phyloP scores from a whole-genome alignment of 345 rosid genomes.

The Abelmoschus esculentus region DNA sequence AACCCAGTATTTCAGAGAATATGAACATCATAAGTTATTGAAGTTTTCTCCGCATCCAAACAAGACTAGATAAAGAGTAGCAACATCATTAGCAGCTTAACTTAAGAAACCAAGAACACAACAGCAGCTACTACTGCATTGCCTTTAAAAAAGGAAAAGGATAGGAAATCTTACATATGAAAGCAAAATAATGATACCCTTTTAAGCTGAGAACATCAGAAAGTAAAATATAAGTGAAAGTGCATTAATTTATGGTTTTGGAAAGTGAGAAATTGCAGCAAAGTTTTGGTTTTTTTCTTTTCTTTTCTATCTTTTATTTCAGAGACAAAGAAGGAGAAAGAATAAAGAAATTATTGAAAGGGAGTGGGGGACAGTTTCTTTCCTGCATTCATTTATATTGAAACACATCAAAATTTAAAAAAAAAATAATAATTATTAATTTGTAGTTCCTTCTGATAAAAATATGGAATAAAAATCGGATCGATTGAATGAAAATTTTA shows the following conservation, averaged over 20 bases:
- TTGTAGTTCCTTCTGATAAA: too few relatives aligned
- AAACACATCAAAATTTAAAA: too few relatives aligned
- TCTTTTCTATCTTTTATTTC: not conserved
- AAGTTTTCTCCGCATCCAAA: conserved; percentile 4
- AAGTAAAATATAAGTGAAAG: not conserved
- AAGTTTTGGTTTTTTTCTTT: not conserved
- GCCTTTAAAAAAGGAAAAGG: not conserved
- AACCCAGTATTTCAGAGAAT: conserved; percentile 2
- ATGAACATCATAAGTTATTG: not conserved
- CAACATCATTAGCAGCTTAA: not conserved
- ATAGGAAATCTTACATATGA: conserved; percentile 8
- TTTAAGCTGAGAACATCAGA: not conserved
- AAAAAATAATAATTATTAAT: too few relatives aligned
- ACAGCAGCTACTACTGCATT: not conserved
- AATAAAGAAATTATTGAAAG: not conserved
- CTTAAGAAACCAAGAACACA: not conserved
- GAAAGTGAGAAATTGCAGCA: not conserved
- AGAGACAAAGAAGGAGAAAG: not conserved
- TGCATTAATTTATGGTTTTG: not conserved
- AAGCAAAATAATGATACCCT: conserved; percentile 13
- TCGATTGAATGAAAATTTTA: too few relatives aligned
- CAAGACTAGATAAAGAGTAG: not conserved
- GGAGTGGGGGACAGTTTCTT: not conserved
- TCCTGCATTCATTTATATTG: not conserved
- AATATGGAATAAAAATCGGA: too few relatives aligned